Evolutionary conservation across 2,329 filamentous ascomycete genomes (phyloP).

Genomic region (Lojkania enalia): DNA sequence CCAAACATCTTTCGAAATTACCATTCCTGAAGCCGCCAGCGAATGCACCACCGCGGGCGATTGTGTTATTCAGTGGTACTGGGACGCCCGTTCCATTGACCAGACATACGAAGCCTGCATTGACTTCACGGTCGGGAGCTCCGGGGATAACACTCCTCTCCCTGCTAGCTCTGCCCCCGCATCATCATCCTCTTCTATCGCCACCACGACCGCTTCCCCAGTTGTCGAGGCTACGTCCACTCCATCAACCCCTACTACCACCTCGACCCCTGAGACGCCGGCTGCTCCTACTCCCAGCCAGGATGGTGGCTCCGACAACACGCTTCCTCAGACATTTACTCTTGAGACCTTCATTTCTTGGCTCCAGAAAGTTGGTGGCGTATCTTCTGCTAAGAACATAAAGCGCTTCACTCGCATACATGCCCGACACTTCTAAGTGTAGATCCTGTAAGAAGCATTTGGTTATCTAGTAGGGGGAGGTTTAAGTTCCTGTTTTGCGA

Average conservation of each 20-base stretch:
- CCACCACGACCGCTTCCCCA: slow-evolving; percentile 15
- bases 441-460: not conserved
- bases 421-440: not conserved
- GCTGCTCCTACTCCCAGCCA: slow-evolving; percentile 12
- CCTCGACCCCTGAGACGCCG: slow-evolving; percentile 4
- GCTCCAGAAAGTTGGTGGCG: slow-evolving; percentile 20
- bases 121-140: slow-evolving; percentile 56
- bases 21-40: slow-evolving; percentile 56
- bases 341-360: slow-evolving; percentile 39
- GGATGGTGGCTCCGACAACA: slow-evolving; percentile 12
- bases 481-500: not conserved
- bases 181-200: slow-evolving; percentile 16
- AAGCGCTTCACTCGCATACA: not conserved
- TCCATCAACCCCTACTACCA: slow-evolving; percentile 14
- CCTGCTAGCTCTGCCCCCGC: slow-evolving; percentile 15
- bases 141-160: slow-evolving; percentile 20
- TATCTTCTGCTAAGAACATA: not conserved
- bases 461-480: no score
- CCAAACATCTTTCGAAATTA: slow-evolving; percentile 57
- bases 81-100: slow-evolving; percentile 58
- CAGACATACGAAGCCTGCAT: slow-evolving; percentile 68
- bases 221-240: slow-evolving; percentile 10
- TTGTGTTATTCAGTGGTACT: slow-evolving; percentile 65
- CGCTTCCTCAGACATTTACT: slow-evolving; percentile 36
- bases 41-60: slow-evolving; percentile 54